Evolutionary conservation across 345 rosid species (phyloP), one percentile per base, ranked within the genome.

Genomic region (Odontarrhena argentea): DNA sequence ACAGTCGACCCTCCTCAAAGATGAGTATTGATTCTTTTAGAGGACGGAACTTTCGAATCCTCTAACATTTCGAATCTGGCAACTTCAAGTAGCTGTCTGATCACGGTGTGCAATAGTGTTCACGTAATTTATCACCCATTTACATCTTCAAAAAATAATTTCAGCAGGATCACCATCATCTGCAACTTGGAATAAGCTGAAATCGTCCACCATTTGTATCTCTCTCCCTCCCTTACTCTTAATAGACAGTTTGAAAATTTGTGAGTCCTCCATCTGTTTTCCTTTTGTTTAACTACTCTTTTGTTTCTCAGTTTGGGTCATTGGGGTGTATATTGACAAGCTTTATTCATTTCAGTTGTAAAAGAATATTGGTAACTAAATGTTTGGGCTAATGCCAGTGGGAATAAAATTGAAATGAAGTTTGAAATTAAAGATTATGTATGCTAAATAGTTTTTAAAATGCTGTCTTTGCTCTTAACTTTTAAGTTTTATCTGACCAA

Each of bases 1-100:
- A 94, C 92, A 0, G 86, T 90, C 72, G 97, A 90, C 76, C 89
- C 96, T 52, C 96, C 87, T 13, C 97, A 87, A 73, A 87, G 99
- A 87, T 91, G 84, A 87, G 60, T 42, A 65, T 62, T 42, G 74
- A 55, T 74, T 54, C 59, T 68, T 65, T 24, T 40, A 78, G 64
- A 40, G 67, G 60, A 36, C 42, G 51, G 57, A 65, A 51, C 68
- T 11, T 65, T 18, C 45, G 13, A 73, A 73, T 76, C 74, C 63
- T 78, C 65, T 73, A 68, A 75, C 54, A 36, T 62, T 77, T 77
- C 47, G 70, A 74, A 69, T 73, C 60, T 43, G 62, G 59, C 43
- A 59, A 54, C 69, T 69, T 53, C 68, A 54, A 51, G 68, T 53
- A 63, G 76, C 76, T 68, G 62, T 71, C 76, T 79, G 77, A 68